Evolutionary conservation across 2,329 filamentous ascomycete genomes (phyloP), one percentile per base, ranked within the genome.

Genomic region (Cytospora mali): DNA sequence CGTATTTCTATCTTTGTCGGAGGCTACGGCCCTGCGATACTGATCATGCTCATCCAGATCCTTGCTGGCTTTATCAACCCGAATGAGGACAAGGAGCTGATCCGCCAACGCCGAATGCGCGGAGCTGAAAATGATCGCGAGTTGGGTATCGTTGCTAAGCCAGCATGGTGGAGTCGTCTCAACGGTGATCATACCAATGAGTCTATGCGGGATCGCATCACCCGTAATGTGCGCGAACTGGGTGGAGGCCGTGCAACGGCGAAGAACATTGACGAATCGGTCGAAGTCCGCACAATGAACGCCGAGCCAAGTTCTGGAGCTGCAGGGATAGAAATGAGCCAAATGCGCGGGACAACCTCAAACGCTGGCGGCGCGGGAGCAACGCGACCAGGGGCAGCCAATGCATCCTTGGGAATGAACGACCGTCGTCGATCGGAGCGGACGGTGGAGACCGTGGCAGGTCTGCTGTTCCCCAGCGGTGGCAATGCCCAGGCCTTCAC

Each of bases 81-180:
- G 23, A 93, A 93, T 68, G 89, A 93, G 73, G 90, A 93, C 70
- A 80, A 80, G 62, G 80, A 87, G 58, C 80, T 92, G n/a, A 83
- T 89, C 35, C 77, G 81, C 31, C 87, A 90, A 73, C 82, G 89
- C 55, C 81, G 83, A 4, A 73, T 79, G 35, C 83, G 88, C 10
- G 86, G 84, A 7, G 76, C 77, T 4, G 74, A 77, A 27, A 74
- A 82, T 21, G 86, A 91, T 70, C 79, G 77, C 6, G 85, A 88
- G 58, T 80, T 91, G 11, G 87, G 87, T 57, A 74, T 88, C 58
- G 77, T 81, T 11, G 76, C 79, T 58, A 88, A 86, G 71, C 88
- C 88, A 0, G 80, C 80, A 6, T 91, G 88, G 88, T 91, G 88
- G 88, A 78, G 77, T 21, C 80, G 84, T 49, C 71, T 81, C 50